A percentile compares a stretch with the other conserved stretches of the same genome.
Evolutionary conservation across 371 early-diverging fungal genomes (phyloP).

Genomic region (Zancudomyces culisetae): DNA sequence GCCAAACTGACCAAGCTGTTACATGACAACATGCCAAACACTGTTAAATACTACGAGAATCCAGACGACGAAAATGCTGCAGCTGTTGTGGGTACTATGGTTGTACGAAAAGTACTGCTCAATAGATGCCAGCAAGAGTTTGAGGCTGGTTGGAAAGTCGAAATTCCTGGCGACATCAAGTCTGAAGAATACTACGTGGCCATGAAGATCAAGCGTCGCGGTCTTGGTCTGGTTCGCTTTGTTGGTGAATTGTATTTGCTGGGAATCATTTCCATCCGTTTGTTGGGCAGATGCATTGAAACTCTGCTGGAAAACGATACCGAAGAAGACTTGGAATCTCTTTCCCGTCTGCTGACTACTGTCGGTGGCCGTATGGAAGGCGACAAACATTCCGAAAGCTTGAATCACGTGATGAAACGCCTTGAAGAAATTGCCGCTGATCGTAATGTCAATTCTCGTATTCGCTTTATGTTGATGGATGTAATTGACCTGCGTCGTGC

Average conservation of each 20-base stretch:
- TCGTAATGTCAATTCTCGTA: conserved; percentile 53
- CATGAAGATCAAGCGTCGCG: conserved; percentile 81
- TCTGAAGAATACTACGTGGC: conserved; percentile 48
- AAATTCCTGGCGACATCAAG: conserved; percentile 28
- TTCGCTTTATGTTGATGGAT: conserved; percentile 84
- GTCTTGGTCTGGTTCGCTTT: conserved; percentile 79
- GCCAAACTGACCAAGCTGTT: conserved; percentile 64
- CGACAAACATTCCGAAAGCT: conserved; percentile 29
- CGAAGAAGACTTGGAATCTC: conserved; percentile 82
- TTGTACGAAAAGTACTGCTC: conserved; percentile 77
- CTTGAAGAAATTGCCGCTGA: conserved; percentile 46
- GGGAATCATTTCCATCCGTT: conserved; percentile 68
- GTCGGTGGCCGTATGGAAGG: conserved; percentile 49
- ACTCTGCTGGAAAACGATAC: conserved; percentile 38
- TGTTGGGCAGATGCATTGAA: conserved; percentile 74
- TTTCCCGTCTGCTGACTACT: conserved; percentile 75
- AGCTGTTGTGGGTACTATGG: conserved; percentile 35
- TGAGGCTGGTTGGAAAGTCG: conserved; percentile 51
- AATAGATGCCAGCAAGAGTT: conserved; percentile 83
- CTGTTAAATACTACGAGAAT: conserved; percentile 31
- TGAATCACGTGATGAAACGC: conserved; percentile 62
- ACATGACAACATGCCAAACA: conserved; percentile 31
- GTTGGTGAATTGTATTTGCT: conserved; percentile 89
- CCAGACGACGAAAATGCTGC: conserved; percentile 32
- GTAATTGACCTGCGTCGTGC: conserved; percentile 69